A percentile compares a stretch with the other conserved stretches of the same genome.
phyloP scores from a whole-genome alignment of 2,329 filamentous ascomycete genomes.

The Ramularia collo-cygni region DNA sequence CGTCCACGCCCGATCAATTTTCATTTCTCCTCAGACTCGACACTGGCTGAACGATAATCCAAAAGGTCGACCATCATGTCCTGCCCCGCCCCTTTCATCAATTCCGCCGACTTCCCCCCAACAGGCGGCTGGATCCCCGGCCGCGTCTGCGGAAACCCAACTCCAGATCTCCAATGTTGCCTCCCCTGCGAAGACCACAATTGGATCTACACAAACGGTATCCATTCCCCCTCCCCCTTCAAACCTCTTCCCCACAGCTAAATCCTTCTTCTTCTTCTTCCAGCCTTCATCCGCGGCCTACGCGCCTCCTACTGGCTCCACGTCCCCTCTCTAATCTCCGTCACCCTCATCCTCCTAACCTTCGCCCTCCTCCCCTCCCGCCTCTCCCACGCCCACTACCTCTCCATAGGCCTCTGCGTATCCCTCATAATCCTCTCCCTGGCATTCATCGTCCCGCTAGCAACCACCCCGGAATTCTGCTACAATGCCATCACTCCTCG shows the following conservation, averaged over 20 bases:
- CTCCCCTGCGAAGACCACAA: slow-evolving; percentile 81
- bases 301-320: slow-evolving; percentile 53
- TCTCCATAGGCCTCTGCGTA: slow-evolving; percentile 78
- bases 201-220: slow-evolving; percentile 55
- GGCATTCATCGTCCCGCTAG: slow-evolving; percentile 79
- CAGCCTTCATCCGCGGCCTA: slow-evolving; percentile 9
- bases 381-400: slow-evolving; percentile 66
- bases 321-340: slow-evolving; percentile 62
- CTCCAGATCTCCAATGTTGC: slow-evolving; percentile 59
- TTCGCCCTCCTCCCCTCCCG: slow-evolving; percentile 70
- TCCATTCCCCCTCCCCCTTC: slow-evolving; percentile 43
- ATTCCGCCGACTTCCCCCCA: slow-evolving; percentile 52
- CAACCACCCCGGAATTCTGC: slow-evolving; percentile 65
- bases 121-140: slow-evolving; percentile 59
- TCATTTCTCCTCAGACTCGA: too few species aligned
- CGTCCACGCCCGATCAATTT: too few species aligned
- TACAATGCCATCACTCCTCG: slow-evolving; percentile 78
- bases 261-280: slow-evolving; percentile 45
- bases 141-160: slow-evolving; percentile 49
- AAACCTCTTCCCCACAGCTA: slow-evolving; percentile 70
- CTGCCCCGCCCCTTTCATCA: slow-evolving; percentile 64
- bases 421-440: slow-evolving; percentile 63
- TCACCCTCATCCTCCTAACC: slow-evolving; percentile 65
- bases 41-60: too few species aligned
- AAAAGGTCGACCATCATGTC: slow-evolving; percentile 29